Evolutionary conservation across 495 filamentous ascomycete genomes (phyloP).

Genomic region (Penicillium ochrochloron): DNA sequence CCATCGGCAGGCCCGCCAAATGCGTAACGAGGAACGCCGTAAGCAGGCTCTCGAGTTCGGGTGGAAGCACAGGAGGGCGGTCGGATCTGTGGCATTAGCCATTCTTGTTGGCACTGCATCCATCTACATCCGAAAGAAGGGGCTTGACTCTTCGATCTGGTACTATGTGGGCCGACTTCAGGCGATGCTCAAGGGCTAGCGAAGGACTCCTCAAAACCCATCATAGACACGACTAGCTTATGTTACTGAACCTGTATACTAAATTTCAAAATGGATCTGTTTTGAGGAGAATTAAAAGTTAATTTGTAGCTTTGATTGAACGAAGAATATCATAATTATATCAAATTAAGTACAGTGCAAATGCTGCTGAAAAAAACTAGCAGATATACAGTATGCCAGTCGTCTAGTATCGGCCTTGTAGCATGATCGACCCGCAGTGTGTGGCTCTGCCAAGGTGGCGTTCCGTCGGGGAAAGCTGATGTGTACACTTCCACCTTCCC

Average conservation of each 20-base stretch:
- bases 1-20: constrained; percentile 66
- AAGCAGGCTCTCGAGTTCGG: constrained; percentile 56
- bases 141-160: constrained; percentile 49
- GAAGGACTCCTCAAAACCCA: not conserved
- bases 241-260: constrained; percentile 5
- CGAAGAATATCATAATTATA: not conserved
- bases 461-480: constrained; percentile 35
- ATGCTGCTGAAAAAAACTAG: not conserved
- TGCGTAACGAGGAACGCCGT: constrained; percentile 64
- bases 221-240: constrained; percentile 8
- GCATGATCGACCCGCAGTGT: constrained; percentile 13
- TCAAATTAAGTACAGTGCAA: not conserved
- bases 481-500: constrained; percentile 35
- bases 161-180: constrained; percentile 39
- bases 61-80: constrained; percentile 64
- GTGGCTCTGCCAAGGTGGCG: constrained; percentile 35
- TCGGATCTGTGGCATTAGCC: constrained; percentile 62
- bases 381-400: not conserved
- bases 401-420: not conserved
- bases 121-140: constrained; percentile 53
- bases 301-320: not conserved
- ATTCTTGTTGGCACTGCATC: constrained; percentile 64
- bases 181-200: constrained; percentile 27
- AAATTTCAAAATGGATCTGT: not conserved
- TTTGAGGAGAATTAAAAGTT: not conserved